phyloP scores from a whole-genome alignment of 176 grass and related monocot genomes.

The Saccharum spontaneum region DNA sequence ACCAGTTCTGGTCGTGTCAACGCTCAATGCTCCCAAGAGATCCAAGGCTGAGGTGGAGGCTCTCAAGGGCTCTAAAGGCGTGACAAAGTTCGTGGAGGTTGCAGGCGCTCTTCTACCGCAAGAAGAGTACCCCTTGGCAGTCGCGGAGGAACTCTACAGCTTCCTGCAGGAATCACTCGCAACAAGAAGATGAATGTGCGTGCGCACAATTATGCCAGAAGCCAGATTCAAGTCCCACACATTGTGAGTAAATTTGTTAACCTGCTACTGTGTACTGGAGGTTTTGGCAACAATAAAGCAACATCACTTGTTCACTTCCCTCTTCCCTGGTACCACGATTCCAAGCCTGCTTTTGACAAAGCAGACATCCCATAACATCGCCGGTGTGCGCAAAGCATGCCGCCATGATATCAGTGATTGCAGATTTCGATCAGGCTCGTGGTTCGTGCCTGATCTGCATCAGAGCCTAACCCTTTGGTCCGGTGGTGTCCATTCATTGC shows the following conservation, averaged over 20 bases:
- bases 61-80: conserved; percentile 70
- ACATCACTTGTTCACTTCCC: conserved; percentile 15
- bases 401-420: conserved; percentile 39
- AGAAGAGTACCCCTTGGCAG: conserved; percentile 78
- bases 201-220: background rate
- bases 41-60: conserved; percentile 92
- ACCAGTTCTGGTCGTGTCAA: conserved; percentile 58
- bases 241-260: conserved; percentile 20
- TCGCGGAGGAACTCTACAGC: conserved; percentile 68
- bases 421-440: conserved; percentile 32
- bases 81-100: conserved; percentile 80
- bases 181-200: conserved; percentile 25
- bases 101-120: conserved; percentile 90
- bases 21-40: conserved; percentile 67
- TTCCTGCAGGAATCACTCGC: conserved; percentile 57
- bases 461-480: conserved; percentile 26
- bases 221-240: background rate
- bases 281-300: conserved; percentile 24
- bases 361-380: conserved; percentile 24
- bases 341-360: conserved; percentile 30
- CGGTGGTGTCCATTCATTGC: conserved; percentile 41
- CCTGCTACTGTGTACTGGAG: background rate
- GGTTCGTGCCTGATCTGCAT: conserved; percentile 30
- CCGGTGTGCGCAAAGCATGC: conserved; percentile 25
- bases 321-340: conserved; percentile 3